Conservation (phyloP, 2,329 filamentous ascomycete genomes). For the Macrophomina tecta region DNA sequence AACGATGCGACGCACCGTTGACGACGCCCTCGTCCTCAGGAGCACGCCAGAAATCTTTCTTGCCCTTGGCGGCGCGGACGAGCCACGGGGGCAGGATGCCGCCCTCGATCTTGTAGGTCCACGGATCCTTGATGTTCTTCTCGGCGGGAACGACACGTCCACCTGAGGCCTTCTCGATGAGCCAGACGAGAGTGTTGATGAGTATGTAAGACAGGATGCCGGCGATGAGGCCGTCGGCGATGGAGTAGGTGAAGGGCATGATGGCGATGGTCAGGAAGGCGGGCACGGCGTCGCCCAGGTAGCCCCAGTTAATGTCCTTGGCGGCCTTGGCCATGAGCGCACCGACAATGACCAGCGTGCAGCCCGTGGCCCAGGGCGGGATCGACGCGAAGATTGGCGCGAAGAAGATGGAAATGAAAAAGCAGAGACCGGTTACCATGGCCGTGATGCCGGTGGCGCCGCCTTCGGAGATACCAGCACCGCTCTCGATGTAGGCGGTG, state of each 20-base stretch:
- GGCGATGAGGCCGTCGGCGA: conserved; percentile 83
- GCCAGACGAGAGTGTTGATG: conserved; percentile 74
- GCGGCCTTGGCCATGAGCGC: conserved; percentile 82
- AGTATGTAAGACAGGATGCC: conserved; percentile 78
- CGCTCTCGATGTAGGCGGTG: conserved; percentile 87
- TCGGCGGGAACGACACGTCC: conserved; percentile 77
- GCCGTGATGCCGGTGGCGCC: conserved; percentile 85
- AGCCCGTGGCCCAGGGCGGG: conserved; percentile 87
- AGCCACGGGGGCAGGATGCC: conserved; percentile 79
- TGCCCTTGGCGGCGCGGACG: conserved; percentile 66
- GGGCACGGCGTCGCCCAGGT: conserved; percentile 81
- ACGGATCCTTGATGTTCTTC: conserved; percentile 77
- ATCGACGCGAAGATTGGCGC: conserved; percentile 90
- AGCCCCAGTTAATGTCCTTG: conserved; percentile 86
- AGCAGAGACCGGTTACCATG: conserved; percentile 78
- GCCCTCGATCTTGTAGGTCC: conserved; percentile 78
- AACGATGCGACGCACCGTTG: background rate
- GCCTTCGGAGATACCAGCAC: conserved; percentile 86
- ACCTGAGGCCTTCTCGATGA: conserved; percentile 68
- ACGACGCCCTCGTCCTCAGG: conserved; percentile 6
- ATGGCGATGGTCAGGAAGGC: conserved; percentile 83
- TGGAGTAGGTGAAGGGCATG: conserved; percentile 91
- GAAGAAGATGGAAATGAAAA: conserved; percentile 88
- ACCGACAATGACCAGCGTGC: conserved; percentile 86
- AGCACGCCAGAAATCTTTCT: conserved; percentile 72